phyloP scores from a whole-genome alignment of 257 asterid genomes.

The Solanum pimpinellifolium region DNA sequence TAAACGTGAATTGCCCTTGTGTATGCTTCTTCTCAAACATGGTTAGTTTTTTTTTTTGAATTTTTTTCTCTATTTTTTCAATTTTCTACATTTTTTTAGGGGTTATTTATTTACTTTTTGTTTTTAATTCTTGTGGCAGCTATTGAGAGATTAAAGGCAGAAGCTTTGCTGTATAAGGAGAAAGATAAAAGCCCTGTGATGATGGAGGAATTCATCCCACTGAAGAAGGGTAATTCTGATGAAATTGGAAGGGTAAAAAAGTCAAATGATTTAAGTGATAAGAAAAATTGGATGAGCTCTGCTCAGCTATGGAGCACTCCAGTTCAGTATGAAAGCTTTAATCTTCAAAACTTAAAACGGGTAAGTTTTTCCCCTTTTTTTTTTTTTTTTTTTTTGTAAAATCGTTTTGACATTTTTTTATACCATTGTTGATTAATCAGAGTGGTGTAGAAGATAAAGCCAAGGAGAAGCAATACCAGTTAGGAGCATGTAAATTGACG shows the following conservation, averaged over 20 bases:
- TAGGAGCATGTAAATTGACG: neutral
- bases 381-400: neutral
- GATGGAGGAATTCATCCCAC: conserved; percentile 17
- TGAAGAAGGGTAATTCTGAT: neutral
- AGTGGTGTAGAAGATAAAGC: conserved; percentile 8
- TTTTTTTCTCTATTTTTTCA: neutral
- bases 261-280: conserved; percentile 26
- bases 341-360: neutral
- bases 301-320: conserved; percentile 55
- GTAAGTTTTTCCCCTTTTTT: conserved; percentile 3
- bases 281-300: conserved; percentile 46
- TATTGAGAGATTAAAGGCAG: conserved; percentile 35
- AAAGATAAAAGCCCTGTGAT: neutral
- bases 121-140: conserved; percentile 13
- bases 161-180: conserved; percentile 14
- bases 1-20: conserved; percentile 22
- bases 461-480: neutral
- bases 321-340: conserved; percentile 13
- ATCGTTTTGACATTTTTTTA: neutral
- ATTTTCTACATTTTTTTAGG: neutral
- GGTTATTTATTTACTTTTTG: neutral
- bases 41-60: conserved; percentile 2
- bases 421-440: conserved; percentile 5
- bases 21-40: conserved; percentile 20
- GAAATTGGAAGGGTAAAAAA: conserved; percentile 18